Evolutionary conservation across 768 basidiomycete genomes (phyloP).

Genomic region (Suillus americanus): DNA sequence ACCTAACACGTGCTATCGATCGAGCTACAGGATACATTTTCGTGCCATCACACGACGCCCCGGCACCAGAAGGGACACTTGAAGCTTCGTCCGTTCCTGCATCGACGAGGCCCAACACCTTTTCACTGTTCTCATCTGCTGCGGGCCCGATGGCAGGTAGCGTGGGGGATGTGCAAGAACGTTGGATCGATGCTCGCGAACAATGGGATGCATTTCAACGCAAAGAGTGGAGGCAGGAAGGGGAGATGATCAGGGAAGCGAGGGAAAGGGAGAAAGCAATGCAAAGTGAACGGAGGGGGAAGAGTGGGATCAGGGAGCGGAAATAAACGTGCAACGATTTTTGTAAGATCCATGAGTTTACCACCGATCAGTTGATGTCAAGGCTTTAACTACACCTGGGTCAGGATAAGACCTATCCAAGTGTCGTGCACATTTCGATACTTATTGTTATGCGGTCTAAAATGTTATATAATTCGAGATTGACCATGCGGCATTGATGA

Average conservation of each 20-base stretch:
- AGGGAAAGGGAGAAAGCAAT: conserved; percentile 16
- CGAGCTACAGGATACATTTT: conserved; percentile 92
- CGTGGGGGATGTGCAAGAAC: conserved; percentile 82
- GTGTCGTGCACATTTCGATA: not conserved
- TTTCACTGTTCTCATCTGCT: conserved; percentile 67
- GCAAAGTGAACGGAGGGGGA: conserved; percentile 4
- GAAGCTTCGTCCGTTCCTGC: conserved; percentile 33
- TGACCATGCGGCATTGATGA: not conserved
- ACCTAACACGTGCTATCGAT: conserved; percentile 81
- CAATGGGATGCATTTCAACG: conserved; percentile 82
- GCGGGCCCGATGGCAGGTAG: conserved; percentile 51
- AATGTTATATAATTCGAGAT: not conserved
- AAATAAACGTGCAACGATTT: conserved; percentile 14
- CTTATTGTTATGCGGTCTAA: not conserved
- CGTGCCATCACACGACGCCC: conserved; percentile 50
- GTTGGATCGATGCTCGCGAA: conserved; percentile 88
- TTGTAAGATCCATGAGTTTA: not conserved
- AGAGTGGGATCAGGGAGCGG: conserved; percentile 27
- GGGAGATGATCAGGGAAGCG: conserved; percentile 40
- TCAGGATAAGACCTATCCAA: not conserved
- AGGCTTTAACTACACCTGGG: not conserved
- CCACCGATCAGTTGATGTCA: not conserved
- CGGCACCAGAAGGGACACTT: conserved; percentile 32
- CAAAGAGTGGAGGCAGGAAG: conserved; percentile 75
- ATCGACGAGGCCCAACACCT: conserved; percentile 58